Evolutionary conservation across 2,329 filamentous ascomycete species (phyloP).

Genomic region (Fusarium incarnatum): DNA sequence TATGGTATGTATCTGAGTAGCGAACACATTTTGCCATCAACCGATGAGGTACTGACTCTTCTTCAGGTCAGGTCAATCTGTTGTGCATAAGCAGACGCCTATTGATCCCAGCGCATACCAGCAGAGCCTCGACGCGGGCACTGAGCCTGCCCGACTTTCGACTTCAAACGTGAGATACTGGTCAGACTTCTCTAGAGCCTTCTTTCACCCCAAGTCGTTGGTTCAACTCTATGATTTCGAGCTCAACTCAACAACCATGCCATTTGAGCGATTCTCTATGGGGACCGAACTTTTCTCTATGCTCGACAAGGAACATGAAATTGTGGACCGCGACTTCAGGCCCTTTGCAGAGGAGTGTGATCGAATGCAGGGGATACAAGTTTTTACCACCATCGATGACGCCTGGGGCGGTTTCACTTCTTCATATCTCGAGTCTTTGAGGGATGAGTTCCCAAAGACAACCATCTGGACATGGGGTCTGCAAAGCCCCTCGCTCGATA

Average conservation of each 20-base stretch:
- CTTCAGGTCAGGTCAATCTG: slow-evolving; percentile 71
- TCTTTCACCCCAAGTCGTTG: slow-evolving; percentile 88
- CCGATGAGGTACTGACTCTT: not conserved
- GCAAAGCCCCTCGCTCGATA: slow-evolving; percentile 69
- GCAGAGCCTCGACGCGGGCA: slow-evolving; percentile 78
- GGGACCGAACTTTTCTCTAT: slow-evolving; percentile 81
- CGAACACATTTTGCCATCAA: too few species aligned
- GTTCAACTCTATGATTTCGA: slow-evolving; percentile 90
- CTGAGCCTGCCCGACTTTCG: slow-evolving; percentile 73
- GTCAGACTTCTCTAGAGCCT: slow-evolving; percentile 96
- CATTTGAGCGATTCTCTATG: slow-evolving; percentile 90
- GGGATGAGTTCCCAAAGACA: slow-evolving; percentile 92
- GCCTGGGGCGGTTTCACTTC: slow-evolving; percentile 84
- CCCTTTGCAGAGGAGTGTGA: slow-evolving; percentile 94
- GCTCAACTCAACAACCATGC: slow-evolving; percentile 80
- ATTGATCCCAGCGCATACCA: slow-evolving; percentile 83
- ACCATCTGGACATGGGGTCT: slow-evolving; percentile 89
- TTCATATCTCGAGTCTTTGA: slow-evolving; percentile 78
- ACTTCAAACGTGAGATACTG: slow-evolving; percentile 86
- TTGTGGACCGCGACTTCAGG: slow-evolving; percentile 90
- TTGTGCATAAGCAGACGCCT: slow-evolving; percentile 74
- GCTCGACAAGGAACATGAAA: slow-evolving; percentile 82
- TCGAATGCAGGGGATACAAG: slow-evolving; percentile 87
- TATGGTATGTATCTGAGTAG: slow-evolving; percentile 51
- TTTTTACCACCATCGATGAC: slow-evolving; percentile 78